Evolutionary conservation across 2,329 filamentous ascomycete genomes (phyloP), one percentile per base, ranked within the genome.

Genomic region (Fusarium sp.): DNA sequence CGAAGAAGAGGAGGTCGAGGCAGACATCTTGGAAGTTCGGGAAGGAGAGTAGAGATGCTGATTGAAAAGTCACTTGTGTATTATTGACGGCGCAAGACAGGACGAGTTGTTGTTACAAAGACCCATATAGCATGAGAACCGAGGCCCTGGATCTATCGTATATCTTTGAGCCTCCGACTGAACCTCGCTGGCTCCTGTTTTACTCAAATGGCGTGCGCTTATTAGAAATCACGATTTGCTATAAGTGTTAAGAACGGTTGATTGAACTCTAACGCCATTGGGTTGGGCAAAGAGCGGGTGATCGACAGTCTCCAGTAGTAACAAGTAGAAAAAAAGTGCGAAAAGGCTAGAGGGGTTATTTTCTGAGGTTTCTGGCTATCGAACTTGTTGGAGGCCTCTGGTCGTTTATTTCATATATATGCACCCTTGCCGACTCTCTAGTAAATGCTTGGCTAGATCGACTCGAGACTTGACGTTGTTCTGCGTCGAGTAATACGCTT

Each of bases 11-110:
- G 69, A 70, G 31, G 47, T 80, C 13, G 82, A 82, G 55, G 79
- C 80, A 36, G 81, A 82, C 54, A 83, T 82, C 41, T 70, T 81
- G 64, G 82, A 83, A 64, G 80, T 82, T 14, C 78, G 80, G 45
- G 81, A 82, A 68, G 80, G 78, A 22, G 81, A 82, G 70, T 74
- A 68, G 57, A 58, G 33, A 33, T 41, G 20, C 33, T 54, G 36
- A 47, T 54, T 63, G 41, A 65, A 64, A 69, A 60, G 49, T 48
- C 38, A 67, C 26, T 38, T 33, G 48, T 52, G 41, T 66, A 57
- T 51, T 31, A 26, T 69, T 52, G 59, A 45, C 33, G 72, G 69
- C 69, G 60, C 41, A 73, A 31, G 59, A 42, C 24, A 63, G 28
- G 48, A 44, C 47, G 54, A 44, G 48, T 61, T 26, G 39, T 45